Evolutionary conservation across 106 monocot species (phyloP).

Genomic region (Dioscorea alata): DNA sequence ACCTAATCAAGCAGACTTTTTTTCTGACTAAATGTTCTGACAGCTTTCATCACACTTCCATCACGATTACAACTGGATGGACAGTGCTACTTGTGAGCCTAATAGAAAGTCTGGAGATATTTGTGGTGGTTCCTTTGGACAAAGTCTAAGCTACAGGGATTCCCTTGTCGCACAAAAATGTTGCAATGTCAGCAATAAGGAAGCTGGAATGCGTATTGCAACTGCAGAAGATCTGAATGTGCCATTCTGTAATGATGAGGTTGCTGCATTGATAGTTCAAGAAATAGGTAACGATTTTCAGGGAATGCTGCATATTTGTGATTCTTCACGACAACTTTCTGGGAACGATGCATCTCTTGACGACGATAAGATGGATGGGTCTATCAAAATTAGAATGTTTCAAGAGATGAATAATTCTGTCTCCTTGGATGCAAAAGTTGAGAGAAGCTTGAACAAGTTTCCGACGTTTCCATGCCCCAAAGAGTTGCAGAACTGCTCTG

Average conservation of each 20-base stretch:
- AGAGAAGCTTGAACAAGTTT: conserved; percentile 17
- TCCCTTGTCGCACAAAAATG: not conserved
- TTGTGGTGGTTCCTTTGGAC: not conserved
- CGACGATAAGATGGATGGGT: not conserved
- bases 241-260: not conserved
- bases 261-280: not conserved
- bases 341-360: not conserved
- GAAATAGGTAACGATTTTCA: not conserved
- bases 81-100: not conserved
- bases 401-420: conserved; percentile 8
- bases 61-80: conserved; percentile 5
- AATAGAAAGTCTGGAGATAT: not conserved
- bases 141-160: conserved; percentile 3
- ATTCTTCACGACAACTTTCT: not conserved
- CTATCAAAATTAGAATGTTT: not conserved
- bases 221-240: not conserved
- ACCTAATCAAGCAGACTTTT: no score
- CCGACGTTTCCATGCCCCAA: conserved; percentile 23
- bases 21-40: conserved; percentile 2
- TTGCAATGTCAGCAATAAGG: not conserved
- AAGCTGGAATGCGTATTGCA: conserved; percentile 2
- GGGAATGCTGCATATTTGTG: not conserved
- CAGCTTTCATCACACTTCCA: not conserved
- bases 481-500: not conserved
- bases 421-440: conserved; percentile 12